A percentile compares a stretch with the other conserved stretches of the same genome.
Evolutionary conservation across 192 early-diverging fungal genomes (phyloP).

Genomic region (Backusella luteola): DNA sequence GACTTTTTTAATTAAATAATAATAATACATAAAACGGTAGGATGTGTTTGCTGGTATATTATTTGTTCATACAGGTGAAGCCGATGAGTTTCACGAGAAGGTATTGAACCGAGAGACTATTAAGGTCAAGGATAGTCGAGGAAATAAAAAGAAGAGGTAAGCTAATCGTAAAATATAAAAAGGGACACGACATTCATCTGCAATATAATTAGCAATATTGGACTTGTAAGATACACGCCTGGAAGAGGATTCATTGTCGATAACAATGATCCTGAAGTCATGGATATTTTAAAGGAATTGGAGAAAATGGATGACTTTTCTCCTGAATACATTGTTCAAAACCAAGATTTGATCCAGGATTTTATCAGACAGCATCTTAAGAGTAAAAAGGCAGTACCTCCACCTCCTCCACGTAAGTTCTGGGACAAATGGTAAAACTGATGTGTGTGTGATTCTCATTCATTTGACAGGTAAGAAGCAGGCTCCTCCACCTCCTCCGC

Average conservation of each 20-base stretch:
- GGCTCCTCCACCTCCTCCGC: conserved; percentile 27
- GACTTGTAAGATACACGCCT: conserved; percentile 56
- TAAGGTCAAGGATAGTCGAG: not conserved
- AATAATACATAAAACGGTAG: conserved; percentile 14
- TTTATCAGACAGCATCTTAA: conserved; percentile 59
- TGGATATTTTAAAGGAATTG: conserved; percentile 64
- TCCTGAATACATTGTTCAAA: conserved; percentile 59
- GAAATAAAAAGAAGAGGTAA: conserved; percentile 13
- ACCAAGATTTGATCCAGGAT: conserved; percentile 62
- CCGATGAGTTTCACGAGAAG: conserved; percentile 61
- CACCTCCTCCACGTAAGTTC: not conserved
- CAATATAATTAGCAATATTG: conserved; percentile 37
- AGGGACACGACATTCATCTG: not conserved
- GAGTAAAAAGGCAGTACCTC: not conserved
- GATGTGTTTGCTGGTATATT: conserved; percentile 64
- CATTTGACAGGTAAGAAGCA: conserved; percentile 28
- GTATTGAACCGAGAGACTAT: conserved; percentile 4
- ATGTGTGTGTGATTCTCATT: not conserved
- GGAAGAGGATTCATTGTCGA: conserved; percentile 61
- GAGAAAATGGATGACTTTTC: conserved; percentile 55
- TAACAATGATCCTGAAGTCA: conserved; percentile 66
- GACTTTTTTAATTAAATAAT: not conserved
- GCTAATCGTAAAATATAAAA: not conserved
- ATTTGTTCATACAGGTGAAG: conserved; percentile 71
- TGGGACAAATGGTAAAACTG: not conserved